A percentile compares a stretch with the other conserved stretches of the same genome.
These are phyloP conservation scores for Smithsoniella earleae DNA, from an alignment of 163 green algal genomes.

Conservation along the genomic window DNA sequence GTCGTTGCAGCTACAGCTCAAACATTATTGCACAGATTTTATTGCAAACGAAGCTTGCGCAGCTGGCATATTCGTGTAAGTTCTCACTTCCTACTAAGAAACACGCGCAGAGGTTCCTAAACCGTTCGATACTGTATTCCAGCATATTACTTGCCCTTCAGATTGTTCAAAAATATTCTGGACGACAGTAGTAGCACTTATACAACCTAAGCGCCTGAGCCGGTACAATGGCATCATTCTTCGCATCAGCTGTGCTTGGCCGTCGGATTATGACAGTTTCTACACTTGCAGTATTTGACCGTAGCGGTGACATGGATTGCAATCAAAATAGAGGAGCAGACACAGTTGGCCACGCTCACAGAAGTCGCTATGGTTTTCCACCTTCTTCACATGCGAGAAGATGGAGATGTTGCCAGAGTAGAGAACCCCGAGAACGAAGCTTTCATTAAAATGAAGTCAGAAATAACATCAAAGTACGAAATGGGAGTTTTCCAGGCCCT, in stretches of 20 bases:
- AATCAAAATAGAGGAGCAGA: constrained; percentile 86
- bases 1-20: constrained; percentile 79
- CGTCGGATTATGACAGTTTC: background rate
- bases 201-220: too few relatives aligned
- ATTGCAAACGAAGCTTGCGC: constrained; percentile 76
- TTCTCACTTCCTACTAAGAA: background rate
- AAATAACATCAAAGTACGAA: constrained; percentile 23
- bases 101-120: too few relatives aligned
- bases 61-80: constrained; percentile 76
- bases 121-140: too few relatives aligned
- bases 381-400: constrained; percentile 48
- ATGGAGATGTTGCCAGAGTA: constrained; percentile 33
- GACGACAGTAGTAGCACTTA: too few relatives aligned
- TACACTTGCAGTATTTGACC: constrained; percentile 35
- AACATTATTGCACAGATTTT: constrained; percentile 91
- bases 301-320: constrained; percentile 71
- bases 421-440: background rate
- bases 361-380: constrained; percentile 78
- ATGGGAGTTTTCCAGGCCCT: constrained; percentile 66
- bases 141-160: too few relatives aligned
- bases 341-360: constrained; percentile 44
- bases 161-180: too few relatives aligned
- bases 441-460: background rate
- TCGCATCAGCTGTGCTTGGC: too few relatives aligned
- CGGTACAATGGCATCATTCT: too few relatives aligned